phyloP scores from a whole-genome alignment of 495 filamentous ascomycete genomes.

The Neurospora sp. region DNA sequence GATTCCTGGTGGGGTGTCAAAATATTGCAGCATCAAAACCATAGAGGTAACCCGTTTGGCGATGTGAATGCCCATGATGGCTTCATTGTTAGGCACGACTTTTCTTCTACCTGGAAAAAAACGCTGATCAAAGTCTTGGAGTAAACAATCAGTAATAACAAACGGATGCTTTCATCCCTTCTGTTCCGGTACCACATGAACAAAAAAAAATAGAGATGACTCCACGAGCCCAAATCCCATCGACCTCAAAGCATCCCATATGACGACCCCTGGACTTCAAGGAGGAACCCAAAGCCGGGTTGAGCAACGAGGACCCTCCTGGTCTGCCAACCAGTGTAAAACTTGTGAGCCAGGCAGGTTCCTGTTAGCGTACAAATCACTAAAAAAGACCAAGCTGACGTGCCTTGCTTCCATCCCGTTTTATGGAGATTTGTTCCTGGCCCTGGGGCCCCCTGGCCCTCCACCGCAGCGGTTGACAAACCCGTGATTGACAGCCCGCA shows the following conservation, averaged over 20 bases:
- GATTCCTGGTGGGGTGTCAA: not conserved
- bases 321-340: not conserved
- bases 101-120: not conserved
- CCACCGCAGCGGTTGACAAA: not conserved
- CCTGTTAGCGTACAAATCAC: not conserved
- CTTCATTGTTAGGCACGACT: not conserved
- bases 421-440: not conserved
- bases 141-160: not conserved
- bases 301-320: not conserved
- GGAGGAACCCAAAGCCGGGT: not conserved
- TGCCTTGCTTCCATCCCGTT: not conserved
- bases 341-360: not conserved
- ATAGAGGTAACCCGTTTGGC: not conserved
- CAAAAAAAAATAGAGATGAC: not conserved
- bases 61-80: not conserved
- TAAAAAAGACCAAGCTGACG: not conserved
- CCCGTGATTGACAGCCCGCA: not conserved
- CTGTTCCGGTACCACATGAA: not conserved
- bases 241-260: not conserved
- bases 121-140: not conserved
- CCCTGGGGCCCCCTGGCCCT: not conserved
- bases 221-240: not conserved
- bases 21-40: not conserved
- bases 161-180: not conserved
- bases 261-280: not conserved